Percentiles rank a stretch among this genome's conserved stretches.
Evolutionary conservation across 148 eudicot genomes (phyloP).

Genomic region (Camellia sinensis): DNA sequence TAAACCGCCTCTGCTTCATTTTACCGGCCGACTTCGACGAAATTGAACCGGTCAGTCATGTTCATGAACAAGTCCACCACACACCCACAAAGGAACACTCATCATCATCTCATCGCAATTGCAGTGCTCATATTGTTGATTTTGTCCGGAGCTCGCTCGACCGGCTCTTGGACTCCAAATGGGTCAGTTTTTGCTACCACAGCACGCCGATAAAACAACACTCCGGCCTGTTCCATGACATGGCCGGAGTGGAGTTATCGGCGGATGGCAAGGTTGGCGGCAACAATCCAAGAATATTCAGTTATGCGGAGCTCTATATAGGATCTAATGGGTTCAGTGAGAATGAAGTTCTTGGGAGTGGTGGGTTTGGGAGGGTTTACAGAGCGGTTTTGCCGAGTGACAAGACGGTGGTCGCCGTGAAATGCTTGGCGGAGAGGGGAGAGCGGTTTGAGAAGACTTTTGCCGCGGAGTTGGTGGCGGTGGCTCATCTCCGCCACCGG

Average conservation of each 20-base stretch:
- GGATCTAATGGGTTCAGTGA: conserved; percentile 73
- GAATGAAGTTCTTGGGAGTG: conserved; percentile 69
- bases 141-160: conserved; percentile 27
- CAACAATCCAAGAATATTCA: conserved; percentile 66
- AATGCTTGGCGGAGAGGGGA: conserved; percentile 70
- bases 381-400: conserved; percentile 76
- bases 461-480: conserved; percentile 85
- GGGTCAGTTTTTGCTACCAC: conserved; percentile 9
- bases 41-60: neutral
- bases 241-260: conserved; percentile 54
- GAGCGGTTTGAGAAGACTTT: conserved; percentile 75
- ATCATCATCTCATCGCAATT: conserved; percentile 13
- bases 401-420: conserved; percentile 73
- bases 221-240: conserved; percentile 46
- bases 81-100: conserved; percentile 12
- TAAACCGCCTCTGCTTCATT: conserved; percentile 51
- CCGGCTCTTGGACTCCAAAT: conserved; percentile 27
- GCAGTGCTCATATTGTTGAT: conserved; percentile 24
- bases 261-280: conserved; percentile 28
- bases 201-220: neutral
- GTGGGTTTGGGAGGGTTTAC: conserved; percentile 86
- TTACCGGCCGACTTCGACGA: conserved; percentile 38
- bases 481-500: conserved; percentile 94
- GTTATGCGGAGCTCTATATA: conserved; percentile 83
- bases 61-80: neutral